phyloP scores from a whole-genome alignment of 768 basidiomycete species.

The Mycena olivaceomarginata region DNA sequence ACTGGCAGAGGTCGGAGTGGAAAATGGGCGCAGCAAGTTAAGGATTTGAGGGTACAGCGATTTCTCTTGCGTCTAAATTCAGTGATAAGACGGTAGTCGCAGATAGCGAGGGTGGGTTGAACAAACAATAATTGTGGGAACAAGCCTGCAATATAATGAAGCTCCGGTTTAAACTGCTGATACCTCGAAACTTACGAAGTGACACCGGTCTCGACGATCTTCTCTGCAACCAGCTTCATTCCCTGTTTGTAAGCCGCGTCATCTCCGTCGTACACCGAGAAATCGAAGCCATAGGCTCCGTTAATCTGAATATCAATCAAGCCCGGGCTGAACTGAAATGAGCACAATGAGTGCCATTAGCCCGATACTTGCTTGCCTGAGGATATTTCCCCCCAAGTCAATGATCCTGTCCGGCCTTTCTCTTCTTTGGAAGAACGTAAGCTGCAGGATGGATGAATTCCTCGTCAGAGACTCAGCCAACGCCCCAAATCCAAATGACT shows the following conservation, averaged over 20 bases:
- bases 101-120: not conserved
- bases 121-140: slow-evolving; percentile 85
- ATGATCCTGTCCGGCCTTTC: slow-evolving; percentile 79
- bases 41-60: slow-evolving; percentile 84
- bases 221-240: slow-evolving; percentile 81
- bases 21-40: slow-evolving; percentile 80
- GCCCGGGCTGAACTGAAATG: slow-evolving; percentile 75
- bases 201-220: slow-evolving; percentile 91
- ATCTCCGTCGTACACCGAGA: slow-evolving; percentile 86
- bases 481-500: slow-evolving; percentile 22
- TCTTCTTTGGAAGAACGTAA: slow-evolving; percentile 78
- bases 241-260: slow-evolving; percentile 82
- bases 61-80: slow-evolving; percentile 83
- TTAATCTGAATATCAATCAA: slow-evolving; percentile 94
- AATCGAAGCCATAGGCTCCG: slow-evolving; percentile 92
- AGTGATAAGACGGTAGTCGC: slow-evolving; percentile 11
- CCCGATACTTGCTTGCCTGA: slow-evolving; percentile 69
- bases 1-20: slow-evolving; percentile 78
- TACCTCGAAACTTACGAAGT: slow-evolving; percentile 77
- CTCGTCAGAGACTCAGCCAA: slow-evolving; percentile 5
- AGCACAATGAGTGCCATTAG: slow-evolving; percentile 22
- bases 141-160: slow-evolving; percentile 59
- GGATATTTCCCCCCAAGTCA: slow-evolving; percentile 85
- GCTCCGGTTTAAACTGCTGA: slow-evolving; percentile 47
- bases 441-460: slow-evolving; percentile 57